Base-by-base conservation (phyloP, 1,284 basidiomycete genomes). In the Takashimella koratensis region DNA sequence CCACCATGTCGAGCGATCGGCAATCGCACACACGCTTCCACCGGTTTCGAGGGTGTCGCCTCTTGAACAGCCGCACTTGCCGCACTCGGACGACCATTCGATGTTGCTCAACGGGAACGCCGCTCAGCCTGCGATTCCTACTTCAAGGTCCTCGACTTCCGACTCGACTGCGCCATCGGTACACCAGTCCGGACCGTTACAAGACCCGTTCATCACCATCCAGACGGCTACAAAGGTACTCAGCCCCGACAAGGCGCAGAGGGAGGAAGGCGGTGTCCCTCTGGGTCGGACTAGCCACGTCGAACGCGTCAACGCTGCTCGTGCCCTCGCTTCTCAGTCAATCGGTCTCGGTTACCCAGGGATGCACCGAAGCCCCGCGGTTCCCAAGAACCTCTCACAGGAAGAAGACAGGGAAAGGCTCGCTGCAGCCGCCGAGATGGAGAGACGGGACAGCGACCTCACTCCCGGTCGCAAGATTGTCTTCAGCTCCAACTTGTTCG, bases 231-330 rank as follows among this genome's bases (percentile, higher is more conserved):
- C 73, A 0, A 62, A 68, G 8, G 56, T 70, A 11, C 49, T 70
- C 5, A 53, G 52, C 11, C 60, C 63, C 0, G 21, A 51, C 19
- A 21, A 53, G 26, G 40, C 40, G 3, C 52, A 52, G 5, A 83
- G 87, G 55, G 79, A 47, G 2, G 86, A 87, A 66, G 83, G 80
- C 52, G 86, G 85, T 1, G 75, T 87, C 24, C 85, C 86, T 1
- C 82, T 86, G 40, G 87, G 86, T n/a, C 81, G 84, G 19, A 81
- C 81, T 10, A 86, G 85, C 66, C 86, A 87, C 65, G 48, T 56
- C 10, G 76, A 77, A 42, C 65, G 76, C 6, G 62, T 70, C 20
- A 63, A 68, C 19, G 73, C 71, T 20, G 71, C 71, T 13, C 58
- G 75, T n/a, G 53, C 67, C 40, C 52, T 76, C 11, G 75, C 75